Evolutionary conservation across 2,329 filamentous ascomycete species (phyloP).

Genomic region (Penicillium sp.): DNA sequence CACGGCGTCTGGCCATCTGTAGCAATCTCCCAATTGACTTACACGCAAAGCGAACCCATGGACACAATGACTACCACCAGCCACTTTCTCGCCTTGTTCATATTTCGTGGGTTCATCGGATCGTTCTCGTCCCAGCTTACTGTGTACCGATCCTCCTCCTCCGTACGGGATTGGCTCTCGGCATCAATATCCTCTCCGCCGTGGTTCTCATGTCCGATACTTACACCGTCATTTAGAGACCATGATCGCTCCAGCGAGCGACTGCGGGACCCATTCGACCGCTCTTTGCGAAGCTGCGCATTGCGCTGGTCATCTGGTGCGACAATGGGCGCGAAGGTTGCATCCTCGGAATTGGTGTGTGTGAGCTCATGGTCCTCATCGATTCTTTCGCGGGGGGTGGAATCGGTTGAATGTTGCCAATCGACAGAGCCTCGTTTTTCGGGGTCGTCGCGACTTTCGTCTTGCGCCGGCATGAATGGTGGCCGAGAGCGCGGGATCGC

Average conservation of each 20-base stretch:
- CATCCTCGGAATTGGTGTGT: conserved; percentile 7
- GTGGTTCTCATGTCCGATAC: conserved; percentile 19
- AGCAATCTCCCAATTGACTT: conserved; percentile 39
- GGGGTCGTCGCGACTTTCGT: conserved; percentile 4
- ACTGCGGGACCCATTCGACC: conserved; percentile 16
- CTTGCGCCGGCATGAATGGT: conserved; percentile 2
- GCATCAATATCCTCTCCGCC: conserved; percentile 19
- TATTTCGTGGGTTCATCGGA: conserved; percentile 66
- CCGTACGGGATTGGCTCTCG: conserved; percentile 8
- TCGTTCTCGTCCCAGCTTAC: conserved; percentile 74
- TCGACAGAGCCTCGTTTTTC: conserved; percentile 7
- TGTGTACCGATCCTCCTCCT: conserved; percentile 48
- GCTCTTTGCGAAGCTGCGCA: conserved; percentile 15
- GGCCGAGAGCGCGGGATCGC: background rate
- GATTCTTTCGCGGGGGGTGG: conserved; percentile 6
- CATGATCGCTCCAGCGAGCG: conserved; percentile 29
- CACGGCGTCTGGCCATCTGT: background rate
- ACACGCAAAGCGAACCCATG: conserved; percentile 73
- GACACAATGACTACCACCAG: conserved; percentile 69
- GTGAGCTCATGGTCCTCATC: conserved; percentile 9
- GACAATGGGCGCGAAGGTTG: conserved; percentile 21
- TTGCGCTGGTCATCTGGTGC: conserved; percentile 4
- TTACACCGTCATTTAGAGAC: conserved; percentile 32
- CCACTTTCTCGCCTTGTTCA: conserved; percentile 67
- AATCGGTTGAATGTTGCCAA: conserved; percentile 1